A percentile compares a stretch with the other conserved stretches of the same genome.
phyloP scores from a whole-genome alignment of 2,329 filamentous ascomycete genomes.

The Metarhizium brunneum region DNA sequence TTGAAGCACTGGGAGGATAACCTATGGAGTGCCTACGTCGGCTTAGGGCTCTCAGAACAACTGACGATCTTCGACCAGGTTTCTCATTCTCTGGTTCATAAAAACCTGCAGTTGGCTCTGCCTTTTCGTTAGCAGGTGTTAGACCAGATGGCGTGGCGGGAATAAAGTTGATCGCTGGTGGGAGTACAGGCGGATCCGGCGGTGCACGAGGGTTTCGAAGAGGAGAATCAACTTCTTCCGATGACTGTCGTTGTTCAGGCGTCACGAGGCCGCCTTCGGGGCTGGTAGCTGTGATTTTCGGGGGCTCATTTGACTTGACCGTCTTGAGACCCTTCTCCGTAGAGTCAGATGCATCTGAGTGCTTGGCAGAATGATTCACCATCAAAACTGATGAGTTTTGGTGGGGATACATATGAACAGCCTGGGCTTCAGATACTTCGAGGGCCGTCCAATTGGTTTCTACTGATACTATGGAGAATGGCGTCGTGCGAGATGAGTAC shows the following conservation, averaged over 20 bases:
- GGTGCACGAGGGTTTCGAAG: slow-evolving; percentile 53
- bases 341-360: slow-evolving; percentile 34
- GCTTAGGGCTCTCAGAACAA: slow-evolving; percentile 45
- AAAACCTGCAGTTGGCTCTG: slow-evolving; percentile 43
- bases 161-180: slow-evolving; percentile 46
- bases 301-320: slow-evolving; percentile 17
- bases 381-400: slow-evolving; percentile 56
- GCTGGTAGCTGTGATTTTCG: slow-evolving; percentile 29
- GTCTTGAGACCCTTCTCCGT: slow-evolving; percentile 14
- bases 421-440: slow-evolving; percentile 54
- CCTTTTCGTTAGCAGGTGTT: slow-evolving; percentile 44
- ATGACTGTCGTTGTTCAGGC: slow-evolving; percentile 36
- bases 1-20: slow-evolving; percentile 30
- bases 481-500: slow-evolving; percentile 47
- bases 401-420: slow-evolving; percentile 53
- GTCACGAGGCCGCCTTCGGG: slow-evolving; percentile 36
- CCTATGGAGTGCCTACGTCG: slow-evolving; percentile 35
- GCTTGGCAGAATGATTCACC: slow-evolving; percentile 45
- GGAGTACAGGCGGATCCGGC: slow-evolving; percentile 38
- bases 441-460: slow-evolving; percentile 53
- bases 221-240: slow-evolving; percentile 51
- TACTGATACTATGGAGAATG: slow-evolving; percentile 52
- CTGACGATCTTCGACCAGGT: slow-evolving; percentile 36
- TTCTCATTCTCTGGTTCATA: slow-evolving; percentile 38
- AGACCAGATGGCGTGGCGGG: slow-evolving; percentile 53